Conservation (phyloP, 306 rosid species). For the Castanea sativa region DNA sequence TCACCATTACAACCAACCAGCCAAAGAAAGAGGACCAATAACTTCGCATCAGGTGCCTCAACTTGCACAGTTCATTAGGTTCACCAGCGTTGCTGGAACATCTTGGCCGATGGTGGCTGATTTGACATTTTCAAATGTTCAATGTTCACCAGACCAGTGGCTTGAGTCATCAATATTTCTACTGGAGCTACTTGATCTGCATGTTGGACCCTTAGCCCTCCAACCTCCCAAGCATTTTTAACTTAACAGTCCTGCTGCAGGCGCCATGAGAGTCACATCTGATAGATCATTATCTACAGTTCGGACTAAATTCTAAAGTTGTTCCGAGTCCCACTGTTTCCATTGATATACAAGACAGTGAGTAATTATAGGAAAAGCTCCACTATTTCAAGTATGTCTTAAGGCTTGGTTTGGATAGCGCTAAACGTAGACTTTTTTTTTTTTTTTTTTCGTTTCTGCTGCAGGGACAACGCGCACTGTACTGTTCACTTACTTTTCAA, state of each 20-base stretch:
- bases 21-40: constrained; percentile 7
- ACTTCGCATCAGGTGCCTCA: constrained; percentile 1
- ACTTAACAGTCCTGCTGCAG: constrained; percentile 46
- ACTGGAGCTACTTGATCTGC: constrained; percentile 22
- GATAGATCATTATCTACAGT: constrained; percentile 57
- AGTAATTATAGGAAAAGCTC: neutral
- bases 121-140: constrained; percentile 33
- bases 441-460: too few species aligned
- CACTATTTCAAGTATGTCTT: neutral
- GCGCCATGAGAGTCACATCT: constrained; percentile 49
- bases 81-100: constrained; percentile 39
- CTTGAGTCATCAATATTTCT: constrained; percentile 27
- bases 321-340: constrained; percentile 49
- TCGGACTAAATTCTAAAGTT: constrained; percentile 58
- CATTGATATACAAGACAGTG: neutral
- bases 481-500: too few species aligned
- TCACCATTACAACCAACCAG: constrained; percentile 6
- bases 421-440: too few species aligned
- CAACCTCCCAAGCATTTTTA: constrained; percentile 44
- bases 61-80: neutral
- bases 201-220: constrained; percentile 35
- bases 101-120: constrained; percentile 30
- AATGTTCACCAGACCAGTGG: constrained; percentile 37
- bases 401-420: too few species aligned
- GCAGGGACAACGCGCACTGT: too few species aligned